Evolutionary conservation across 2,329 filamentous ascomycete species (phyloP), one percentile per base, ranked within the genome.

Genomic region (Sclerotinia nivalis): DNA sequence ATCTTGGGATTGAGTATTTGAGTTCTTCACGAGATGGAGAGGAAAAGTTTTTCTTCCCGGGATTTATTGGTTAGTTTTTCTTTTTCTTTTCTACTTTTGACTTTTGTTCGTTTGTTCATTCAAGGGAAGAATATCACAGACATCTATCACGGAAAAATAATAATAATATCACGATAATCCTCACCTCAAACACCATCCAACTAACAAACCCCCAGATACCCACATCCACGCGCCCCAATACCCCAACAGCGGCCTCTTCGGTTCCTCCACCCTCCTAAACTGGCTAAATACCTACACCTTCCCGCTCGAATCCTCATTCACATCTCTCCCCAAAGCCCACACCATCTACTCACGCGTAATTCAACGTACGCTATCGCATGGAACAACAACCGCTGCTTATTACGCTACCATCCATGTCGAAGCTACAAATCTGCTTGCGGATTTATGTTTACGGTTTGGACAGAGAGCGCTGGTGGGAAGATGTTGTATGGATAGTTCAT

Each of bases 201-300:
- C 52, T 69, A 22, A 69, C 67, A 43, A 52, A 18, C 13, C 10
- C 25, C 18, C 72, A 95, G 95, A 99, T 80, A 97, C 96, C 0
- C 96, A 99, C 79, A 91, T 97, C 70, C 96, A 99, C 79, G 96
- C 96, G 12, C 88, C 94, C 0, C 96, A 99, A 82, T 97, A 97
- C 77, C 93, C 95, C 70, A 99, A 99, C 78, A 88, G 89, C 1
- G 96, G 96, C 71, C 90, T 99, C 73, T 98, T 98, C 78, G 96
- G 96, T 77, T 96, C 94, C 74, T 91, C 92, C 0, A 97, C 95
- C 0, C 89, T 99, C 45, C 87, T 99, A 20, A 91, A 96, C 81
- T 99, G 96, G 96, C 85, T 99, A 7, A 87, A 94, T 76, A 96
- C 85, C 22, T 98, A 99, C 83, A 99, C 96, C 0, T 99, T 98